phyloP scores from a whole-genome alignment of 176 grass and related monocot genomes.

The Aegilops tauschii region DNA sequence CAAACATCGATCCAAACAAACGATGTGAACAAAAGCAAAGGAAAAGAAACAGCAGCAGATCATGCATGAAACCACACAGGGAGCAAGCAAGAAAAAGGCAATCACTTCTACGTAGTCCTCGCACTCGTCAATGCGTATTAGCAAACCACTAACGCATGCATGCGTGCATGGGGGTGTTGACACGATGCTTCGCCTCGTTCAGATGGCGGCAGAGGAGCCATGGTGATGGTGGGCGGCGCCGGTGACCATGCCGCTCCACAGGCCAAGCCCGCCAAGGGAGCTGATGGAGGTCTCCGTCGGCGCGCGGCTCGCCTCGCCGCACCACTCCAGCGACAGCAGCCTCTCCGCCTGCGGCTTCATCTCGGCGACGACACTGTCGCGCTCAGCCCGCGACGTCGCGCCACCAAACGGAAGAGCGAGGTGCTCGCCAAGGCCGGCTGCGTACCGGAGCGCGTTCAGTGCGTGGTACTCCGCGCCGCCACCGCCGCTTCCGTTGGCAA shows the following conservation, averaged over 20 bases:
- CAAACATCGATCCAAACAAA: constrained; percentile 42
- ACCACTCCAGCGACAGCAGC: constrained; percentile 73
- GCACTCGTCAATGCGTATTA: constrained; percentile 47
- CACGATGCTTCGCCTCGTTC: constrained; percentile 7
- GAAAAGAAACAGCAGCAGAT: not conserved
- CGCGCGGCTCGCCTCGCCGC: constrained; percentile 53
- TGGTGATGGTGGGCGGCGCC: constrained; percentile 42
- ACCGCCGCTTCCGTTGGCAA: not conserved
- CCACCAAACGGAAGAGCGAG: constrained; percentile 37
- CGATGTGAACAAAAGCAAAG: constrained; percentile 30
- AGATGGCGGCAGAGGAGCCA: constrained; percentile 60
- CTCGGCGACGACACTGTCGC: constrained; percentile 34
- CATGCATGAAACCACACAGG: constrained; percentile 26
- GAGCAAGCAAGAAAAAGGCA: constrained; percentile 6
- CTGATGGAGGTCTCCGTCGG: constrained; percentile 44
- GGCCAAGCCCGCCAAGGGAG: constrained; percentile 42
- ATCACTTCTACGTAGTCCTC: constrained; percentile 41
- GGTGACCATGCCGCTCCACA: constrained; percentile 73
- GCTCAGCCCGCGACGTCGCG: not conserved
- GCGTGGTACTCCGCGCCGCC: constrained; percentile 28
- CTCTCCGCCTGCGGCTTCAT: constrained; percentile 44
- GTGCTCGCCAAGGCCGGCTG: constrained; percentile 40
- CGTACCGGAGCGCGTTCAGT: constrained; percentile 44
- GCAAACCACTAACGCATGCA: constrained; percentile 42
- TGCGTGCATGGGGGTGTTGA: not conserved